A percentile compares a stretch with the other conserved stretches of the same genome.
These are phyloP conservation scores for Karstenula rhodostoma DNA, from an alignment of 2,329 filamentous ascomycete species.

Conservation along the genomic window DNA sequence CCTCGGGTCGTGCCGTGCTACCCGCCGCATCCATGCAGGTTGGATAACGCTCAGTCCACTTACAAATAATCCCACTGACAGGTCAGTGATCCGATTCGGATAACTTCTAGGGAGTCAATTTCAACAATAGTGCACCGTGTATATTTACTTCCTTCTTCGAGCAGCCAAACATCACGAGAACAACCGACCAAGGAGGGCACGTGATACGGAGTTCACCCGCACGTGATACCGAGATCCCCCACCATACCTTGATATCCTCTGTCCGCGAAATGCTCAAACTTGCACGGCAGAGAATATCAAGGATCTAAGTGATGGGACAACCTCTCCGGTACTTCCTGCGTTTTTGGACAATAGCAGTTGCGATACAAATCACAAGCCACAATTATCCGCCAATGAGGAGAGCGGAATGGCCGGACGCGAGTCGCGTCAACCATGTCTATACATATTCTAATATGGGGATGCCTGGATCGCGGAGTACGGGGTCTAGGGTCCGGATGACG, in stretches of 20 bases:
- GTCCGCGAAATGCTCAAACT: no score
- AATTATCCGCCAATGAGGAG: constrained; percentile 2
- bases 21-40: no score
- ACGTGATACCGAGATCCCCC: no score
- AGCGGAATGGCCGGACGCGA: not conserved
- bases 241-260: not conserved
- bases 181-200: not conserved
- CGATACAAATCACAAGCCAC: not conserved
- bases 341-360: not conserved
- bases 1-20: no score
- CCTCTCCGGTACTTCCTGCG: not conserved
- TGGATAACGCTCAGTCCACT: no score
- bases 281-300: not conserved
- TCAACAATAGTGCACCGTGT: no score
- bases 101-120: no score
- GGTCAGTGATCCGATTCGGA: no score
- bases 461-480: not conserved
- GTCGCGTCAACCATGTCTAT: not conserved
- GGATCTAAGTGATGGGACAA: not conserved
- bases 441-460: not conserved
- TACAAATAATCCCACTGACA: no score
- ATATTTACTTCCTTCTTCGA: no score
- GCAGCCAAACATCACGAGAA: no score
- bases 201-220: not conserved
- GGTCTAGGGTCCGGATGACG: not conserved